Percentiles rank a stretch among this genome's conserved stretches.
phyloP scores from a whole-genome alignment of 2,329 filamentous ascomycete species.

The Colletotrichum nymphaeae region DNA sequence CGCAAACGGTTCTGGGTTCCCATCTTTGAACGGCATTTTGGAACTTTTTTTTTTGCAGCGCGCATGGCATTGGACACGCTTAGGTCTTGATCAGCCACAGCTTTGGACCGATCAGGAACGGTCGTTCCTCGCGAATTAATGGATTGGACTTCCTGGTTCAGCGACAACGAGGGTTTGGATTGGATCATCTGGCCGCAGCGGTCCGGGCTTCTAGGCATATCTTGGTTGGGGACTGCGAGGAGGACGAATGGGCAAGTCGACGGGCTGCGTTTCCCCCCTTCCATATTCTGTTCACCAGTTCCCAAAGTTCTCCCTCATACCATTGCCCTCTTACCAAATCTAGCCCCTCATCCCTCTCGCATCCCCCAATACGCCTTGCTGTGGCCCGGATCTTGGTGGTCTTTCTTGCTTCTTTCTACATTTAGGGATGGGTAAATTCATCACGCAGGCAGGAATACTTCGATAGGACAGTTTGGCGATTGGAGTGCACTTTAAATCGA shows the following conservation, averaged over 20 bases:
- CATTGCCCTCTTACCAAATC: neutral
- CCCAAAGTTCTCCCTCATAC: slow-evolving; percentile 14
- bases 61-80: slow-evolving; percentile 35
- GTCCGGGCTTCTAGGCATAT: slow-evolving; percentile 22
- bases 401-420: slow-evolving; percentile 42
- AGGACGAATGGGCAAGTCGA: slow-evolving; percentile 18
- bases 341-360: slow-evolving; percentile 31
- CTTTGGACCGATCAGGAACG: slow-evolving; percentile 24
- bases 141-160: slow-evolving; percentile 28
- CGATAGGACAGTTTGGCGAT: slow-evolving; percentile 63
- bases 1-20: slow-evolving; percentile 28
- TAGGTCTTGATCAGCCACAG: slow-evolving; percentile 29
- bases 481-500: slow-evolving; percentile 60
- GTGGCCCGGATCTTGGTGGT: slow-evolving; percentile 34
- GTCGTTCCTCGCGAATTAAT: slow-evolving; percentile 26
- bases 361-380: slow-evolving; percentile 36
- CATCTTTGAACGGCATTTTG: slow-evolving; percentile 34
- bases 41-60: slow-evolving; percentile 34
- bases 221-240: neutral
- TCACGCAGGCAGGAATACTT: slow-evolving; percentile 52
- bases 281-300: slow-evolving; percentile 22
- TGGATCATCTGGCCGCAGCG: slow-evolving; percentile 27
- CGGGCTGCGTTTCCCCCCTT: slow-evolving; percentile 32
- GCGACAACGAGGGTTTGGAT: slow-evolving; percentile 26
- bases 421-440: slow-evolving; percentile 47